A percentile compares a stretch with the other conserved stretches of the same genome.
Conservation (phyloP, 441 rosid species). For the Codiaeum variegatum region DNA sequence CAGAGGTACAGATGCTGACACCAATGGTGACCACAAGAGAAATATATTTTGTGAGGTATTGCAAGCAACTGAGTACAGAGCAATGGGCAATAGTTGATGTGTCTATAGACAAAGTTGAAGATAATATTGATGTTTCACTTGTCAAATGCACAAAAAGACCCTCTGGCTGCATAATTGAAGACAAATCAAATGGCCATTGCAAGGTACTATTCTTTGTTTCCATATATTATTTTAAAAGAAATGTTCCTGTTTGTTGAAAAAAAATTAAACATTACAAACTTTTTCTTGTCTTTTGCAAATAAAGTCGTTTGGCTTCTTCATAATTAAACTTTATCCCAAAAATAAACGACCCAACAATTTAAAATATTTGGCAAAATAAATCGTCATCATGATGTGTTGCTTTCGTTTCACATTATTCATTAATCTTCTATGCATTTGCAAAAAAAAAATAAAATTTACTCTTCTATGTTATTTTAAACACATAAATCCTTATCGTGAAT, state of each 20-base stretch:
- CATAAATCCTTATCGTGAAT: not conserved
- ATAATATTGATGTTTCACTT: constrained; percentile 74
- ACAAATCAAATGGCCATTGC: constrained; percentile 88
- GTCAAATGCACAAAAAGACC: constrained; percentile 86
- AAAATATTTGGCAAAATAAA: too few relatives aligned
- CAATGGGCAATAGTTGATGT: constrained; percentile 94
- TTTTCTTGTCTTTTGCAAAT: not conserved
- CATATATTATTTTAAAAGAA: not conserved
- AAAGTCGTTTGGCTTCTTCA: not conserved
- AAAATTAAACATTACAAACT: not conserved
- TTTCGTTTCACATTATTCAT: not conserved
- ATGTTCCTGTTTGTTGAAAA: not conserved
- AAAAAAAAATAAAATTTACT: too few relatives aligned
- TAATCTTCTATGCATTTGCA: too few relatives aligned
- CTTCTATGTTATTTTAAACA: not conserved
- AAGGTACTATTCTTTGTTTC: constrained; percentile 37
- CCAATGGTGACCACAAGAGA: constrained; percentile 90
- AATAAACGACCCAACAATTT: too few relatives aligned
- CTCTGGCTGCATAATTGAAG: constrained; percentile 91
- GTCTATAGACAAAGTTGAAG: constrained; percentile 74
- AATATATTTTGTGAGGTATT: constrained; percentile 75
- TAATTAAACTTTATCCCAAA: too few relatives aligned
- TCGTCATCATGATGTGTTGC: not conserved
- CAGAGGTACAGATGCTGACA: constrained; percentile 89
- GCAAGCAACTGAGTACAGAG: constrained; percentile 75